phyloP scores from a whole-genome alignment of 441 rosid genomes.

The Populus tomentosa region DNA sequence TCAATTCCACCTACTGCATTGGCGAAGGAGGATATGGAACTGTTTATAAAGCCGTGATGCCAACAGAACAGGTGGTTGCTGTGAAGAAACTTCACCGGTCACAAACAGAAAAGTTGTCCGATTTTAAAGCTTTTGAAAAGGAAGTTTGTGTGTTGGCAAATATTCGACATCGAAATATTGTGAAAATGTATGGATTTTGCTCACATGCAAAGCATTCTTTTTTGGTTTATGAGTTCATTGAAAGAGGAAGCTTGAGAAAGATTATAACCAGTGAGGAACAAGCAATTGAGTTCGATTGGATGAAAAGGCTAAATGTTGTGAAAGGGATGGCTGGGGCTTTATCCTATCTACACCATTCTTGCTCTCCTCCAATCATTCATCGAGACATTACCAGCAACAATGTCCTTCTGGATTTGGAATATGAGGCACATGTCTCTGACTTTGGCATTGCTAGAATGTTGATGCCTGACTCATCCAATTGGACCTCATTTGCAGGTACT shows the following conservation, averaged over 20 bases:
- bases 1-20: background rate
- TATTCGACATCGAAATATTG: conserved; percentile 14
- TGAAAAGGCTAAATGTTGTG: conserved; percentile 2
- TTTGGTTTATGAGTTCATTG: conserved; percentile 9
- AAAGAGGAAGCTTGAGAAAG: no score
- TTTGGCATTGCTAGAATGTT: conserved; percentile 19
- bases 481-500: conserved; percentile 15
- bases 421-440: conserved; percentile 16
- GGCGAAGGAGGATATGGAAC: background rate
- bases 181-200: conserved; percentile 13
- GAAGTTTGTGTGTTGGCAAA: background rate
- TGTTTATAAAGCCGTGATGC: conserved; percentile 4
- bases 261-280: background rate
- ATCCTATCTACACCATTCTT: conserved; percentile 16
- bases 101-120: background rate
- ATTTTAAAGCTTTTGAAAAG: background rate
- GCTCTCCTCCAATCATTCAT: conserved; percentile 16
- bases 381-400: conserved; percentile 22
- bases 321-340: conserved; percentile 13
- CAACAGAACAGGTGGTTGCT: background rate
- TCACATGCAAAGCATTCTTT: background rate
- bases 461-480: conserved; percentile 12
- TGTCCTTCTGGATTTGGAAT: conserved; percentile 6
- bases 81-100: conserved; percentile 4
- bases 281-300: conserved; percentile 11